Evolutionary conservation across 495 filamentous ascomycete species (phyloP), one percentile per base, ranked within the genome.

Genomic region (Penicillium coffeae): DNA sequence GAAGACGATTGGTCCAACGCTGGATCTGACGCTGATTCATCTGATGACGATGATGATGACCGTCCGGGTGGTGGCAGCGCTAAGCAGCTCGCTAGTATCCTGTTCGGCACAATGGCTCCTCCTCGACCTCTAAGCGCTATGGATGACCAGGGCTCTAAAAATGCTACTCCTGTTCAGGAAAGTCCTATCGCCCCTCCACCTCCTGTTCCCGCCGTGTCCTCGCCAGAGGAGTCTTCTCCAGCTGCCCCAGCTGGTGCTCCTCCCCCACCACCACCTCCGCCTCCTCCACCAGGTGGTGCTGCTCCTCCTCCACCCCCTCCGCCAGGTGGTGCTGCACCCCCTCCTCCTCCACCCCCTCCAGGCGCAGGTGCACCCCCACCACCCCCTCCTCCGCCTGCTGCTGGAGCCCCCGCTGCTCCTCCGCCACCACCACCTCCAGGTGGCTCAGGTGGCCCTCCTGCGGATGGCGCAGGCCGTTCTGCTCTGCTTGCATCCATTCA

Each of bases 61-160:
- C 83, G 83, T 10, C 82, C 87, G 9, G 84, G 81, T 38, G 88
- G 87, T 21, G 81, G 84, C 45, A 90, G 84, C 52, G 92, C 93
- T 38, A 92, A 91, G 51, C 87, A 94, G 49, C 83, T 98, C 27
- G 93, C 93, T 14, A 90, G 87, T 30, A 93, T 90, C 50, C 80
- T 98, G 22, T 97, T 98, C 67, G 91, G 93, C 47, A 95, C 92
- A 42, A 98, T 98, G 93, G 93, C 79, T 8, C 93, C 93, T 35
- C 93, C 93, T 16, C 83, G 92, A 42, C 90, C 94, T 27, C 65
- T 96, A 20, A 92, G 88, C 40, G 86, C 88, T 8, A 82, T 86
- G 70, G 89, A 88, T 42, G 60, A 64, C 37, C 82, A 88, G 40
- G 70, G 48, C 44, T 72, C 62, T 21, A 58, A 68, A 48, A 64